Evolutionary conservation across 2,329 filamentous ascomycete species (phyloP).

Genomic region (Rhynchosporium agropyri): DNA sequence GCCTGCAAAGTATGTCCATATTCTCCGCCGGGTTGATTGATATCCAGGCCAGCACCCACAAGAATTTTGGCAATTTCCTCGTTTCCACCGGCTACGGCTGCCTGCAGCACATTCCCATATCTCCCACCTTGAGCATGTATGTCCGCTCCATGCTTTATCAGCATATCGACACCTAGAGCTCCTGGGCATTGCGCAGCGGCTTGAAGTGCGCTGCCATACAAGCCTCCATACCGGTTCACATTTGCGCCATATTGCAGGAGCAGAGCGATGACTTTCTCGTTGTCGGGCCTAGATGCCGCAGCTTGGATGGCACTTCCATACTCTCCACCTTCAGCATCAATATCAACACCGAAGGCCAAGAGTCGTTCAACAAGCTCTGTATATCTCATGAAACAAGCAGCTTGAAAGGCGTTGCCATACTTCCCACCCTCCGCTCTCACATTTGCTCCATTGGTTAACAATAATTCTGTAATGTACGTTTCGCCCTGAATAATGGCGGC

Average conservation of each 20-base stretch:
- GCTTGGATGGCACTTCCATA: constrained; percentile 10
- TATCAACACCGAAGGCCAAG: constrained; percentile 9
- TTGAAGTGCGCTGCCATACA: neutral
- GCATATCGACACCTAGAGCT: neutral
- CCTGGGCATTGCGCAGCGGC: too few relatives aligned
- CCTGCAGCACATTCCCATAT: constrained; percentile 28
- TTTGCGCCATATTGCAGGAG: constrained; percentile 16
- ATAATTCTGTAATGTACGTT: neutral
- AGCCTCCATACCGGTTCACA: neutral
- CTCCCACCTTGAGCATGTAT: constrained; percentile 17
- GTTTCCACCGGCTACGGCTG: constrained; percentile 8
- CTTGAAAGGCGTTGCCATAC: constrained; percentile 20
- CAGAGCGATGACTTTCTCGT: neutral
- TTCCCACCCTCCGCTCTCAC: constrained; percentile 6
- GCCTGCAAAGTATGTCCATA: constrained; percentile 23
- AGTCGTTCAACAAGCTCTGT: constrained; percentile 14
- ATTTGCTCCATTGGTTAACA: constrained; percentile 20
- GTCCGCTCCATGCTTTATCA: constrained; percentile 11
- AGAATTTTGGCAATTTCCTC: constrained; percentile 17
- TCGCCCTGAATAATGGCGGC: constrained; percentile 10
- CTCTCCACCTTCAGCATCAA: constrained; percentile 3
- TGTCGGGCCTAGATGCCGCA: neutral
- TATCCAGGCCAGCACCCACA: constrained; percentile 18
- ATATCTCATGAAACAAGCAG: constrained; percentile 9
- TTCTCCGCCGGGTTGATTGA: constrained; percentile 25